A percentile compares a stretch with the other conserved stretches of the same genome.
phyloP scores from a whole-genome alignment of 345 rosid species.

The Melaleuca quinquenervia region DNA sequence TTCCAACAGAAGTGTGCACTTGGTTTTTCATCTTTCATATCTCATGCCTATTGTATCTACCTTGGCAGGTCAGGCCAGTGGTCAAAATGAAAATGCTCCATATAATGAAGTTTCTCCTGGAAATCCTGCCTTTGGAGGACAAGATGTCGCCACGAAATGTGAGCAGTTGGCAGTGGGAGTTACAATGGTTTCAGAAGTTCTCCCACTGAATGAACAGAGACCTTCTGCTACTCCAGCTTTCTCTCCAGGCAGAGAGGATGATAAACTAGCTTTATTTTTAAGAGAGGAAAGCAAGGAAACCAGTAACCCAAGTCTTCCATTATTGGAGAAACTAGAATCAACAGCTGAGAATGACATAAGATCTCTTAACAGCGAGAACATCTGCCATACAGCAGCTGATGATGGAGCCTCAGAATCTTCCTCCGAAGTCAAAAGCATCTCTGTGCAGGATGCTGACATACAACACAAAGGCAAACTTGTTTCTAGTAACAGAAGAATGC shows the following conservation, averaged over 20 bases:
- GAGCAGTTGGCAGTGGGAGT: background rate
- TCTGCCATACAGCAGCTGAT: conserved; percentile 8
- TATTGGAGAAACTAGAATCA: conserved; percentile 38
- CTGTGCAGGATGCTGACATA: conserved; percentile 14
- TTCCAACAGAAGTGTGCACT: background rate
- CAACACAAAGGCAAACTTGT: conserved; percentile 10
- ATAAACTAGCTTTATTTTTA: background rate
- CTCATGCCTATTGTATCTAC: background rate
- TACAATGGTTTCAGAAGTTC: conserved; percentile 9
- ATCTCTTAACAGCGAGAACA: conserved; percentile 10
- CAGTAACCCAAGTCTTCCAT: conserved; percentile 1
- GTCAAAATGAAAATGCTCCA: conserved; percentile 1
- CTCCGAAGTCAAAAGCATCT: conserved; percentile 12
- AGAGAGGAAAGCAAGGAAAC: background rate
- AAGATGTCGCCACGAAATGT: conserved; percentile 8
- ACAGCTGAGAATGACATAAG: conserved; percentile 45
- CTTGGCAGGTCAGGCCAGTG: background rate
- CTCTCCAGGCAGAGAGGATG: conserved; percentile 13
- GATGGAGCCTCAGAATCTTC: conserved; percentile 16
- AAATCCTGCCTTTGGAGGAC: conserved; percentile 5
- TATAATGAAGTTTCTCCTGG: conserved; percentile 1
- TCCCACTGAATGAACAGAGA: conserved; percentile 5
- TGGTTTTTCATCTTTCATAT: background rate
- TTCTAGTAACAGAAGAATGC: conserved; percentile 19
- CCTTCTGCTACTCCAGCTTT: conserved; percentile 2